Base-by-base conservation (phyloP, 495 filamentous ascomycete species). In the Cenococcum geophilum region DNA sequence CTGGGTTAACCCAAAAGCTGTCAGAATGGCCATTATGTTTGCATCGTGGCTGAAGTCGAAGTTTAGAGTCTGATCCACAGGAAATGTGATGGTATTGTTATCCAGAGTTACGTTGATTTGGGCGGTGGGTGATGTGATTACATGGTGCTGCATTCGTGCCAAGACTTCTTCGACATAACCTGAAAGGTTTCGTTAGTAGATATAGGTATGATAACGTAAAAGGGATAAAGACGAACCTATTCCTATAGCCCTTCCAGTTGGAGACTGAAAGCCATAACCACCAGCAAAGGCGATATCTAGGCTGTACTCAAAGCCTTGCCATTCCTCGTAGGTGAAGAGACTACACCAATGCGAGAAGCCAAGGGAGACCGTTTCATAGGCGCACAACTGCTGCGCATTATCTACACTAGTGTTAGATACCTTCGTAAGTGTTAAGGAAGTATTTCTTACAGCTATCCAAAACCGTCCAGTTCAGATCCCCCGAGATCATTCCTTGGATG, bases 141-240 rank as follows among this genome's bases (percentile, higher is more conserved):
- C 75, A 64, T 84, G 81, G 63, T 80, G 73, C 57, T 79, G 60
- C 6, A 86, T 76, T 20, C 84, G 76, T 5, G 83, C 84, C 1
- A 82, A 70, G 40, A 85, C 76, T 71, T 87, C 84, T 54, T 83
- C 73, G 12, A 85, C 79, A 60, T 83, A 87, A 18, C 64, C 64
- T 60, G 14, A 21, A n/a, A 32, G 2, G 18, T 0, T 37, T 1
- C 14, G 34, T 63, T 20, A 51, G 23, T 57, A 11, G 12, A 14
- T 8, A n/a, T 27, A 35, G 2, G 36, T 25, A 34, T 27, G 0
- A 23, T 25, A 18, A 5, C 5, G 1, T 14, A 48, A 32, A 21
- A 25, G 6, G 5, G 37, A 37, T 10, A 43, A 6, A 36, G 43
- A n/a, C n/a, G 34, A 25, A 40, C 83, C 84, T 45, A 86, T 80